Evolutionary conservation across 768 basidiomycete species (phyloP), one percentile per base, ranked within the genome.

Genomic region (Fomitopsis serialis): DNA sequence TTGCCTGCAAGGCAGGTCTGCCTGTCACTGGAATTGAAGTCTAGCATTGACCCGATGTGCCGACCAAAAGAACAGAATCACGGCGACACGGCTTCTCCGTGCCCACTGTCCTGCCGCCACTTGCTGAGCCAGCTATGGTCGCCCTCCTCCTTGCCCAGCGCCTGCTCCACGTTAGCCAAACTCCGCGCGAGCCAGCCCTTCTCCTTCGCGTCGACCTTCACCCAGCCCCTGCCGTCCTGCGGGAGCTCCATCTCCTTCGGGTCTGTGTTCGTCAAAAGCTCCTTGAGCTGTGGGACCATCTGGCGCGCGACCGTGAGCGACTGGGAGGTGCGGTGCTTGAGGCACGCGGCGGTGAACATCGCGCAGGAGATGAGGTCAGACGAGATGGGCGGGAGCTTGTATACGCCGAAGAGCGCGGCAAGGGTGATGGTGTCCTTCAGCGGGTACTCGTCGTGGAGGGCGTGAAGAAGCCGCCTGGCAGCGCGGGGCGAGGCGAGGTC

Each of bases 321-420:
- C 17, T 63, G 54, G 3, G 29, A 11, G 10, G 61, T 71, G 13
- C 65, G 64, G 57, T 78, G 70, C 48, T 74, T 74, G 58, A 78
- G 72, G 66, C 81, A 85, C 8, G 82, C 81, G 2, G 74, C 69
- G 35, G 78, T 69, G 55, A 87, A 66, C 69, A 87, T 75, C 3
- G 84, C 71, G 44, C 77, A 81, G 11, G 77, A 78, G 17, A 78
- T 67, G 19, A 81, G 73, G 65, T 88, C 85, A n/a, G 71, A 61
- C 6, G 78, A 70, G 36, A 83, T 69, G 0, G 78, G 72, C 0
- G 81, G 74, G 22, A 87, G 75, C 13, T 71, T 66, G 66, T 85
- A 84, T 9, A 78, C 63, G 49, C 73, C 69, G 58, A 77, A 83
- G 2, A 87, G 73, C 7, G 82, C 75, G 1, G 78, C 70, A 7